Evolutionary conservation across 2,329 filamentous ascomycete genomes (phyloP), one percentile per base, ranked within the genome.

Genomic region (Aspergillus glaucus): DNA sequence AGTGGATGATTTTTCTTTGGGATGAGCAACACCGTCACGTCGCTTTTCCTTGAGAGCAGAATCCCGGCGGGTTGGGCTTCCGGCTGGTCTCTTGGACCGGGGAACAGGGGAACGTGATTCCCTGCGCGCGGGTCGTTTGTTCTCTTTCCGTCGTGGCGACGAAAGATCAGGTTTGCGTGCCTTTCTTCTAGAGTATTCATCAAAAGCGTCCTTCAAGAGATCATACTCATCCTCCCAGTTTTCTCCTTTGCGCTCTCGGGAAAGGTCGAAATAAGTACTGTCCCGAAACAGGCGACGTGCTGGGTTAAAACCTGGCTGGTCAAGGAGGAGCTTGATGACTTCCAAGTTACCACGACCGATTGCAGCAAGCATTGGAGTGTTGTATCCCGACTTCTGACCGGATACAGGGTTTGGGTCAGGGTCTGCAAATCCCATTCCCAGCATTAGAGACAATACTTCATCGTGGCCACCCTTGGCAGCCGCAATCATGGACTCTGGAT

Each of bases 381-480:
- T 86, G 61, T 87, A 85, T 49, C 93, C 90, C 39, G 78, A 71
- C 50, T 80, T 75, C 26, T 78, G 77, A 50, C 66, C 67, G 7
- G 75, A 61, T 5, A 79, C 75, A 28, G 89, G 89, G 6, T 79
- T 75, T 28, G 89, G 89, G 58, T 93, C 88, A 6, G 80, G 77
- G 59, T 85, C 77, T 15, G 80, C 78, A 44, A 78, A 75, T 2
- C 85, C 86, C 55, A 89, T 73, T 7, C 85, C 85, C 39, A 89
- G 69, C 44, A 90, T 69, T 24, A 95, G 79, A 62, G 91, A 88
- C 52, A 95, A 82, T 21, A 95, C 87, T 49, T 92, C 82, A 58
- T 91, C 85, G 62, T 98, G 92, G 1, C 93, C 93, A 49, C 91
- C 93, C 68, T 89, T 86, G 26, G 93, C 91, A 19, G 93, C 93